phyloP scores from a whole-genome alignment of 768 basidiomycete species.

The Mycena vitilis region DNA sequence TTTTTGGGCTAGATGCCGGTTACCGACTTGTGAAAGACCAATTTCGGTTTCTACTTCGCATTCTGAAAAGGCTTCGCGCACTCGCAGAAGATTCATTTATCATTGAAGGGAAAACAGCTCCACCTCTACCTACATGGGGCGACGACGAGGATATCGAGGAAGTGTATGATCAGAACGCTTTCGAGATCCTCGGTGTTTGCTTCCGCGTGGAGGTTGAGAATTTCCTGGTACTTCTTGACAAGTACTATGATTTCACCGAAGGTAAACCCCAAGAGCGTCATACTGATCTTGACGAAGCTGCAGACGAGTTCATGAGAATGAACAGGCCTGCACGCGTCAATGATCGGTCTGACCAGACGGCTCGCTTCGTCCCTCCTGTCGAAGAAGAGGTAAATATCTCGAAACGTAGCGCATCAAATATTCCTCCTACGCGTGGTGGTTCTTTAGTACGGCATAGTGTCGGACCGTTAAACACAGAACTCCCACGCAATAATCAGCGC shows the following conservation, averaged over 20 bases:
- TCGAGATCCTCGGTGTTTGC: slow-evolving; percentile 3
- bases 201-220: slow-evolving; percentile 5
- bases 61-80: background rate
- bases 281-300: background rate
- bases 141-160: background rate
- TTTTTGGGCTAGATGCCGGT: background rate
- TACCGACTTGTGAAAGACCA: background rate
- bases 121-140: slow-evolving; percentile 4
- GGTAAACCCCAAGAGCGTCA: background rate
- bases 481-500: slow-evolving; percentile 3
- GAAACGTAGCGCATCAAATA: too few relatives aligned
- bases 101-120: slow-evolving; percentile 4
- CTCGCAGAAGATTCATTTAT: slow-evolving; percentile 7
- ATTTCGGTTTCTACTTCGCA: background rate
- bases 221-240: background rate
- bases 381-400: too few relatives aligned
- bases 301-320: background rate
- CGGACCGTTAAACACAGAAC: background rate
- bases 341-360: too few relatives aligned
- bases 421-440: too few relatives aligned
- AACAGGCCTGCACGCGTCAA: background rate
- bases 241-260: background rate
- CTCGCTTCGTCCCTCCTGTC: too few relatives aligned
- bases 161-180: background rate
- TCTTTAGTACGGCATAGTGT: background rate